Conservation (phyloP, 2,329 filamentous ascomycete genomes). For the Seiridium unicorne region DNA sequence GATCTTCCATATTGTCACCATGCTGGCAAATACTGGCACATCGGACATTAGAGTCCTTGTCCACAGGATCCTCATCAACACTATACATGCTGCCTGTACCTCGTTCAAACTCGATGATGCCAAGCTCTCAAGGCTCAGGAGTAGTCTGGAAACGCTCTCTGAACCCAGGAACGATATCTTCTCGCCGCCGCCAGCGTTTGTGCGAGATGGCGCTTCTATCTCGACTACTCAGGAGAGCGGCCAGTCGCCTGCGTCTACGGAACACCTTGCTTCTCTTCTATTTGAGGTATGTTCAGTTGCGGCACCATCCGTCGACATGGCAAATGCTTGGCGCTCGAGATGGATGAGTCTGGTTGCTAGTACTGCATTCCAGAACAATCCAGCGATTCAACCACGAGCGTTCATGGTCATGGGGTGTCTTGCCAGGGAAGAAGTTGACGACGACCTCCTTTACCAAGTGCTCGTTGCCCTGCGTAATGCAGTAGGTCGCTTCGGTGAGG, state of each 20-base stretch:
- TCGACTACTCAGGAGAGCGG: conserved; percentile 54
- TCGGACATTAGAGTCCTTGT: conserved; percentile 57
- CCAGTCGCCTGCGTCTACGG: conserved; percentile 53
- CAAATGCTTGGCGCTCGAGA: conserved; percentile 67
- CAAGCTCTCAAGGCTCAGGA: conserved; percentile 53
- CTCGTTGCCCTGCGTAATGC: conserved; percentile 66
- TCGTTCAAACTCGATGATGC: conserved; percentile 62
- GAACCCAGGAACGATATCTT: conserved; percentile 60
- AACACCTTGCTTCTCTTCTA: conserved; percentile 59
- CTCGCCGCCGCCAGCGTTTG: conserved; percentile 43
- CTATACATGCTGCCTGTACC: conserved; percentile 66
- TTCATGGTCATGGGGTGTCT: conserved; percentile 72
- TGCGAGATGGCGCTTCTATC: conserved; percentile 53
- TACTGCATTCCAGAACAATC: conserved; percentile 72
- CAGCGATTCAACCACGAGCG: conserved; percentile 66
- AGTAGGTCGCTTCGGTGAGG: conserved; percentile 63
- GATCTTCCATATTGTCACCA: conserved; percentile 69
- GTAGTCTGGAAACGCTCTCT: conserved; percentile 56
- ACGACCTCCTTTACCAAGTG: conserved; percentile 70
- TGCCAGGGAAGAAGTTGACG: conserved; percentile 69
- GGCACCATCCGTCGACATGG: conserved; percentile 62
- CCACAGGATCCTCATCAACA: conserved; percentile 64
- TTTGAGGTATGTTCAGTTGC: conserved; percentile 64
- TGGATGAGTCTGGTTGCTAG: conserved; percentile 75
- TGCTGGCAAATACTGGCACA: conserved; percentile 65